Base-by-base conservation (phyloP, 768 basidiomycete species). In the Polyporus arcularius region DNA sequence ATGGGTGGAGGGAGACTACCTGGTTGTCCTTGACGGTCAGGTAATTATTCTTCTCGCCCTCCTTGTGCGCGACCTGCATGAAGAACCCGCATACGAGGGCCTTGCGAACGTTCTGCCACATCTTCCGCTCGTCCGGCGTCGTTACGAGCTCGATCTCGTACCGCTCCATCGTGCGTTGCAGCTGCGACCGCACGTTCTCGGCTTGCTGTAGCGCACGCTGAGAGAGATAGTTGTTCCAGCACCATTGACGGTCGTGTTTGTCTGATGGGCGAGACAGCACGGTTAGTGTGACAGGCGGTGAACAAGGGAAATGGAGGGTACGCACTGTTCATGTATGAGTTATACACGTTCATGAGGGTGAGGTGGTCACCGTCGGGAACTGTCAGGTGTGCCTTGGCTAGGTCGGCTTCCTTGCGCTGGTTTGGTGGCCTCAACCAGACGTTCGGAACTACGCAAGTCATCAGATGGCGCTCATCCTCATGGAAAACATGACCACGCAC, bases 351-450 rank as follows among this genome's bases (percentile, higher is more conserved):
- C 40, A 98, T 81, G 35, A 99, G 75, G 1, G 94, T 97, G 41
- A 98, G 75, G 72, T 99, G 97, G 71, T 99, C 97, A n/a, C 97
- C 92, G 61, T 94, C 94, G 0, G 96, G 97, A 51, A 98, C 89
- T 9, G 88, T 89, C 55, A 98, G 80, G 62, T 89, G 65, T 2
- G 90, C 89, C 73, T 97, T 98, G 4, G 97, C 96, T 39, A 86
- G 85, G 70, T 98, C 96, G 15, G 97, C 96, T 68, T 97, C 94
- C 67, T 89, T 90, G 55, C 92, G 82, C 59, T 89, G 88, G 67
- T 89, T 92, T 59, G 88, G 87, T 1, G 96, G 97, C 40, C 96
- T 86, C 52, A 96, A 75, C 88, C 94, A 98, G n/a, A 97, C 84
- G 70, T 91, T 97, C 0, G 97, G 95, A 0, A 96, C 94, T 89